These are phyloP conservation scores for Nicotiana rustica DNA, from an alignment of 305 asterid genomes.

Conservation along the genomic window DNA sequence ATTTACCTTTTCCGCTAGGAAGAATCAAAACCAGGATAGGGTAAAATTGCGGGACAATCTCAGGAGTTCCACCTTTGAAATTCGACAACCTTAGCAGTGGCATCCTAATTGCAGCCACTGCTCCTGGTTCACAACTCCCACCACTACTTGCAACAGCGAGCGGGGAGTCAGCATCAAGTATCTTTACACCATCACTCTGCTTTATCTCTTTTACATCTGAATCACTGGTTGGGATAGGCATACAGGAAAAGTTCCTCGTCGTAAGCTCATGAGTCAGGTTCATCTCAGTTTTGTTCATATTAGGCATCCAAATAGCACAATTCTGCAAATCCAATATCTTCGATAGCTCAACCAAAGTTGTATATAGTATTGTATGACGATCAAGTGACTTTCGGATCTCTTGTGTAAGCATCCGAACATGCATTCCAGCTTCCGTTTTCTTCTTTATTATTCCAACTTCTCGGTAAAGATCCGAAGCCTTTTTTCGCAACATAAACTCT, in stretches of 20 bases:
- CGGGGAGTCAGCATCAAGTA: conserved; percentile 61
- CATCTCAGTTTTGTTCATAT: conserved; percentile 66
- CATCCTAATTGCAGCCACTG: conserved; percentile 91
- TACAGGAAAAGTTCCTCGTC: conserved; percentile 55
- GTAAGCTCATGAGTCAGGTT: conserved; percentile 69
- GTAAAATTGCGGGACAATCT: conserved; percentile 75
- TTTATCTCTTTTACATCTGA: conserved; percentile 74
- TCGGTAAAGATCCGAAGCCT: conserved; percentile 87
- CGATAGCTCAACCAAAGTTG: conserved; percentile 87
- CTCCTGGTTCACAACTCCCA: conserved; percentile 61
- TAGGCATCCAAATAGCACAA: conserved; percentile 96
- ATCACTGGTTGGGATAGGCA: conserved; percentile 60
- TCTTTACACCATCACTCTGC: conserved; percentile 60
- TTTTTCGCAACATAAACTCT: conserved; percentile 77
- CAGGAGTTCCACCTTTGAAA: conserved; percentile 94
- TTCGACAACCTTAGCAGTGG: conserved; percentile 87
- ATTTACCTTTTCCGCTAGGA: conserved; percentile 59
- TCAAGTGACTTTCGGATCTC: conserved; percentile 92
- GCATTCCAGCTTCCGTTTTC: conserved; percentile 83
- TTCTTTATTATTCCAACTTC: conserved; percentile 78
- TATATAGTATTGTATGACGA: conserved; percentile 79
- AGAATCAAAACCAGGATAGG: conserved; percentile 88
- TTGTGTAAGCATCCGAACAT: conserved; percentile 92
- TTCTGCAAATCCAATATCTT: conserved; percentile 78
- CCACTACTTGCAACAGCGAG: conserved; percentile 76